Conservation (phyloP, 495 filamentous ascomycete genomes). For the Daldinia grandis region DNA sequence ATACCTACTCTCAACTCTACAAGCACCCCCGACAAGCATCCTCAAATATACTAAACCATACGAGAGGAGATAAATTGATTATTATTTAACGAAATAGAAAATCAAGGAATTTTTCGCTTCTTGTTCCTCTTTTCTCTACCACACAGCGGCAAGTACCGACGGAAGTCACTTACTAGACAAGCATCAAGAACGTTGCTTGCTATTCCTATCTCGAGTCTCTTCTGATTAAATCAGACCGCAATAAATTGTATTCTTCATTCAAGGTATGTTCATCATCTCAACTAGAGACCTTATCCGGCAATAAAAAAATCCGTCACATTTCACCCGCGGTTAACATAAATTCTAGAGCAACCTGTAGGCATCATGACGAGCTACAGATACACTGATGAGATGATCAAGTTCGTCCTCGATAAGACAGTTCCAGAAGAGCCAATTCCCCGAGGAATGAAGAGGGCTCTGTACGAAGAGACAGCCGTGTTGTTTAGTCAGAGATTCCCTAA, state of each 20-base stretch:
- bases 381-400: conserved; percentile 16
- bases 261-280: conserved; percentile 15
- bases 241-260: neutral
- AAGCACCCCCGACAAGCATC: neutral
- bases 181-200: neutral
- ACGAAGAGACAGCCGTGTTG: neutral
- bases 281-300: neutral
- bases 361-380: conserved; percentile 8
- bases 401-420: conserved; percentile 13
- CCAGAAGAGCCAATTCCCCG: conserved; percentile 1
- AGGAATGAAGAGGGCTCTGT: neutral
- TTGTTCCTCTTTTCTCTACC: neutral
- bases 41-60: neutral
- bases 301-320: neutral
- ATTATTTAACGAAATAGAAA: neutral
- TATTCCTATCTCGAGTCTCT: neutral
- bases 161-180: neutral
- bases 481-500: conserved; percentile 7
- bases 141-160: neutral
- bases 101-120: neutral
- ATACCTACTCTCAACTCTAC: neutral
- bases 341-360: neutral
- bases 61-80: neutral
- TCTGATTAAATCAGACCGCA: neutral
- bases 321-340: neutral